Evolutionary conservation across 352 stramenopile genomes (phyloP).

Genomic region (Thraustotheca clavata): DNA sequence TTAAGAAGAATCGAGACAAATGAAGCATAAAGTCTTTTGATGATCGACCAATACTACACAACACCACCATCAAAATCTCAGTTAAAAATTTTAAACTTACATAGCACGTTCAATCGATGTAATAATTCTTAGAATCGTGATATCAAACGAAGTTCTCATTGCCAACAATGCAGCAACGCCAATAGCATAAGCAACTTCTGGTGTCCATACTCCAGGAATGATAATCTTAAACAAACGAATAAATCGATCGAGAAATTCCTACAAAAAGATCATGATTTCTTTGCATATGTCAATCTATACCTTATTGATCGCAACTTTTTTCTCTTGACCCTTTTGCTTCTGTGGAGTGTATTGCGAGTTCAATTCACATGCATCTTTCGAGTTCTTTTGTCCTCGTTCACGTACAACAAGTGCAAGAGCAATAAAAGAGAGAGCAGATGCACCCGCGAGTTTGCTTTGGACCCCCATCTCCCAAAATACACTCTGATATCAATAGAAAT

Average conservation of each 20-base stretch:
- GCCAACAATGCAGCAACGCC: slow-evolving; percentile 53
- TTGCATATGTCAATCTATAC: slow-evolving; percentile 15
- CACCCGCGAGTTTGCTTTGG: slow-evolving; percentile 18
- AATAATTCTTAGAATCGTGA: slow-evolving; percentile 64
- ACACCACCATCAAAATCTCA: not conserved
- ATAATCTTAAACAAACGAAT: slow-evolving; percentile 63
- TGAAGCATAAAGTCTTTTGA: slow-evolving; percentile 49
- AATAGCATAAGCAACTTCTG: slow-evolving; percentile 55
- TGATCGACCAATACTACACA: slow-evolving; percentile 54
- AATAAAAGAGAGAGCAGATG: slow-evolving; percentile 21
- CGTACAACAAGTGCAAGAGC: slow-evolving; percentile 56
- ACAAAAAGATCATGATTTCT: not conserved
- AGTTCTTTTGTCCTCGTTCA: slow-evolving; percentile 45
- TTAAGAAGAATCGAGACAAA: slow-evolving; percentile 58
- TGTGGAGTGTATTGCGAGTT: slow-evolving; percentile 64
- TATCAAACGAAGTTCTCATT: slow-evolving; percentile 68
- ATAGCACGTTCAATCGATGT: slow-evolving; percentile 70
- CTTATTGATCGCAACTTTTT: slow-evolving; percentile 60
- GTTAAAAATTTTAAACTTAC: slow-evolving; percentile 22
- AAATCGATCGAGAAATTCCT: slow-evolving; percentile 57
- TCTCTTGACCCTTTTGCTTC: slow-evolving; percentile 58
- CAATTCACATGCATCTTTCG: slow-evolving; percentile 34
- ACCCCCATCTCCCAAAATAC: not conserved
- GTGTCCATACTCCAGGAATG: slow-evolving; percentile 53
- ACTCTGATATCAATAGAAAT: not conserved